A percentile compares a stretch with the other conserved stretches of the same genome.
Evolutionary conservation across 2,329 filamentous ascomycete species (phyloP).

Genomic region (Hyphodiscus sp.): DNA sequence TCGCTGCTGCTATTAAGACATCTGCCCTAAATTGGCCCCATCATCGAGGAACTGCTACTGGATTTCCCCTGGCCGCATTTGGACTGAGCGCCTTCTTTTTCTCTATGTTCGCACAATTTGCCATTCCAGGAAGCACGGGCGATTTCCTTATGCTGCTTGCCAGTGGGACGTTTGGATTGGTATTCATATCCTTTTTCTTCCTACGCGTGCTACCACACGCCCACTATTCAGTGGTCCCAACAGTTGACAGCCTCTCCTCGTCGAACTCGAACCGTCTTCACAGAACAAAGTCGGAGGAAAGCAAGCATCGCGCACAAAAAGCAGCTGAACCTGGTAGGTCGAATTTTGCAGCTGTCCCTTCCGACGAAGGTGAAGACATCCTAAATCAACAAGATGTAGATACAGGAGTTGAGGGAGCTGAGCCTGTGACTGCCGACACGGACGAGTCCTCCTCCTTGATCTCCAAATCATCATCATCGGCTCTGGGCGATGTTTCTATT

Average conservation of each 20-base stretch:
- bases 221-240: slow-evolving; percentile 36
- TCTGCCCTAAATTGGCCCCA: slow-evolving; percentile 88
- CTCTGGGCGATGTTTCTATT: slow-evolving; percentile 40
- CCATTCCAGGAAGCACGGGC: slow-evolving; percentile 78
- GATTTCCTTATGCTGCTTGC: slow-evolving; percentile 76
- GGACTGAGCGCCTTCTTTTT: slow-evolving; percentile 97
- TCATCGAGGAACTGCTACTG: slow-evolving; percentile 87
- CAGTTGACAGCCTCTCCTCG: slow-evolving; percentile 29
- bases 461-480: slow-evolving; percentile 50
- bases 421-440: slow-evolving; percentile 34
- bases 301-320: slow-evolving; percentile 33
- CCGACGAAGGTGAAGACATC: slow-evolving; percentile 23
- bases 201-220: slow-evolving; percentile 63
- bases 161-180: slow-evolving; percentile 69
- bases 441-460: slow-evolving; percentile 80
- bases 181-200: slow-evolving; percentile 76
- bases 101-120: slow-evolving; percentile 66
- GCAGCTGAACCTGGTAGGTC: slow-evolving; percentile 61
- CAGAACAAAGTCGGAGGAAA: slow-evolving; percentile 40
- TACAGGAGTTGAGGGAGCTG: slow-evolving; percentile 25
- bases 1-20: slow-evolving; percentile 77
- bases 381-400: slow-evolving; percentile 26
- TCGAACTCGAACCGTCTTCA: slow-evolving; percentile 32
- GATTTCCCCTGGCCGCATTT: slow-evolving; percentile 87
- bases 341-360: slow-evolving; percentile 27